Evolutionary conservation across 179 eudicot species (phyloP).

Genomic region (Patellifolia procumbens): DNA sequence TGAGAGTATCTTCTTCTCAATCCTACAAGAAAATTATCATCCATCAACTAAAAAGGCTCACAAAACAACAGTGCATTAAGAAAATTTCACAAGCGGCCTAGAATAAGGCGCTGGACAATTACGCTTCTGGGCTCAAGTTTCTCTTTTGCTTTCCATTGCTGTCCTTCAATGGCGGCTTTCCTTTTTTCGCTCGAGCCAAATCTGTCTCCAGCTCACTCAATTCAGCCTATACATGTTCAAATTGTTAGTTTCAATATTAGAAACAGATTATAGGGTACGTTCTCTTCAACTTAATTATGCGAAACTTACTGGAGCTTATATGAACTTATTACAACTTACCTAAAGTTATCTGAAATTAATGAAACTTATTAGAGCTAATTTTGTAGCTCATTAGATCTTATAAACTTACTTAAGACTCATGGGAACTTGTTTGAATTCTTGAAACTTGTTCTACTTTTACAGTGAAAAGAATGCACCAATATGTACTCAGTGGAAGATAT

Average conservation of each 20-base stretch:
- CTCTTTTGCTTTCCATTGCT: constrained; percentile 78
- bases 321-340: too few species aligned
- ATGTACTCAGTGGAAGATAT: too few species aligned
- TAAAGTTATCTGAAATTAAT: too few species aligned
- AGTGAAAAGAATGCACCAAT: too few species aligned
- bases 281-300: too few species aligned
- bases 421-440: too few species aligned
- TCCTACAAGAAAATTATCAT: constrained; percentile 35
- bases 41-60: constrained; percentile 7
- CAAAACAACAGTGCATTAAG: not conserved
- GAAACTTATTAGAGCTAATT: too few species aligned
- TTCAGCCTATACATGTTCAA: constrained; percentile 41
- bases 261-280: too few species aligned
- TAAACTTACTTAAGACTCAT: too few species aligned
- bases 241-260: constrained; percentile 6
- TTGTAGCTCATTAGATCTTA: too few species aligned
- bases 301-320: too few species aligned
- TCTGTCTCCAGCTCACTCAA: constrained; percentile 66
- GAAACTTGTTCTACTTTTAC: too few species aligned
- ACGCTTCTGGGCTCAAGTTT: constrained; percentile 82
- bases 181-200: constrained; percentile 82
- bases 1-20: constrained; percentile 70
- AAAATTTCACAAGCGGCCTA: not conserved
- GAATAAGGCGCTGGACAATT: constrained; percentile 25
- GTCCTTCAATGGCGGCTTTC: constrained; percentile 72